A percentile compares a stretch with the other conserved stretches of the same genome.
These are phyloP conservation scores for Agapanthus africanus DNA, from an alignment of 106 monocot genomes.

Conservation along the genomic window DNA sequence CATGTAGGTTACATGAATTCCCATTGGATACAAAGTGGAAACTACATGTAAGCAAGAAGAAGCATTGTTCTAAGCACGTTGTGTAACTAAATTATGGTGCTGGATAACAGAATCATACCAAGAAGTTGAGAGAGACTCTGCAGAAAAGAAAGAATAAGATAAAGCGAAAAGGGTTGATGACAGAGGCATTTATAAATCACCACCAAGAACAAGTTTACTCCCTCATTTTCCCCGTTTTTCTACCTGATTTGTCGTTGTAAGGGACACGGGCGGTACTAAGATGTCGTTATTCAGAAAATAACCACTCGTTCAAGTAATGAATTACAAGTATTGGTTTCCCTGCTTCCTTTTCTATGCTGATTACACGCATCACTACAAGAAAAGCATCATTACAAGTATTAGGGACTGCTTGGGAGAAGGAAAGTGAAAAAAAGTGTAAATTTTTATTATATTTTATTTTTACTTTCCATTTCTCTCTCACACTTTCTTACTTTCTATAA, in stretches of 20 bases:
- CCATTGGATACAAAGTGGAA: too few relatives aligned
- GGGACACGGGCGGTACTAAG: background rate
- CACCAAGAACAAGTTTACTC: background rate
- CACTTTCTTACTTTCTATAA: too few relatives aligned
- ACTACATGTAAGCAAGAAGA: background rate
- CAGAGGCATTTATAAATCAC: background rate
- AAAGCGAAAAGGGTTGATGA: background rate
- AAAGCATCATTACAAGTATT: too few relatives aligned
- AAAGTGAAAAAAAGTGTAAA: too few relatives aligned
- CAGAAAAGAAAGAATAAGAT: background rate
- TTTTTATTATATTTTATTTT: too few relatives aligned
- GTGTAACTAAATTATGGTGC: too few relatives aligned
- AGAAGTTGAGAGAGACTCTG: background rate
- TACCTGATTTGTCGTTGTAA: background rate
- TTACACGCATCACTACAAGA: background rate
- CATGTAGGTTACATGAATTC: too few relatives aligned
- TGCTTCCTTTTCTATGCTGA: background rate
- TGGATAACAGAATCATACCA: background rate
- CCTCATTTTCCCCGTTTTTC: slow-evolving; percentile 1
- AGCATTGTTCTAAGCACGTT: too few relatives aligned
- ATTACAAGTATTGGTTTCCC: background rate
- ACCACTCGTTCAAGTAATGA: background rate
- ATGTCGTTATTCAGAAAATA: background rate
- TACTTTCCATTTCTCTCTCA: too few relatives aligned
- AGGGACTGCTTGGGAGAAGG: too few relatives aligned